phyloP scores from a whole-genome alignment of 2,329 filamentous ascomycete genomes.

The Talaromyces sp. region DNA sequence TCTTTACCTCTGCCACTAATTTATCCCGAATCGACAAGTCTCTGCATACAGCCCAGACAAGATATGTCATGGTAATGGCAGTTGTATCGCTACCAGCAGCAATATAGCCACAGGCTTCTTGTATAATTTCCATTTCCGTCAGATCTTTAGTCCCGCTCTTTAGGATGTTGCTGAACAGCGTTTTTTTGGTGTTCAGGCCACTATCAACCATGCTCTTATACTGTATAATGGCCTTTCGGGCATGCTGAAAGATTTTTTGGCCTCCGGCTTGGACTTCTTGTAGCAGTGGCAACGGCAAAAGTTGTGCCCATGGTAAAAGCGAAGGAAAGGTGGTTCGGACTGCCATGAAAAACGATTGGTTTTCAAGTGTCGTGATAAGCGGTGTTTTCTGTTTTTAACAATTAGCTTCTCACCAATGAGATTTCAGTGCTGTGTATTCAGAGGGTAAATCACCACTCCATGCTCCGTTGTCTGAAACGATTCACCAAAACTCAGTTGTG shows the following conservation, averaged over 20 bases:
- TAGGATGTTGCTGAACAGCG: conserved; percentile 31
- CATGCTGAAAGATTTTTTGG: conserved; percentile 18
- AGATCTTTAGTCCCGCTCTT: conserved; percentile 19
- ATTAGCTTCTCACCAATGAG: background rate
- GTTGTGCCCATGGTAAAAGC: conserved; percentile 15
- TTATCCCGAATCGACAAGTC: conserved; percentile 36
- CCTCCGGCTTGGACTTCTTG: conserved; percentile 14
- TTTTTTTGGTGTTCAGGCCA: conserved; percentile 25
- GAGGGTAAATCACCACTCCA: conserved; percentile 37
- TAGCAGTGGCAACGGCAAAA: conserved; percentile 22
- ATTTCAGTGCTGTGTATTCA: background rate
- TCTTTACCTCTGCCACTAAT: conserved; percentile 44
- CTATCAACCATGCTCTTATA: conserved; percentile 17
- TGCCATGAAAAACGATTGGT: conserved; percentile 2
- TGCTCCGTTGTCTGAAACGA: conserved; percentile 50
- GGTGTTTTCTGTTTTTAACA: conserved; percentile 30
- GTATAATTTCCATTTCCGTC: conserved; percentile 30
- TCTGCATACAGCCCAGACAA: conserved; percentile 33
- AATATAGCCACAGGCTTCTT: conserved; percentile 43
- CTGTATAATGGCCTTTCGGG: conserved; percentile 19
- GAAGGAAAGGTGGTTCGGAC: conserved; percentile 18
- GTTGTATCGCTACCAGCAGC: conserved; percentile 51
- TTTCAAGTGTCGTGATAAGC: conserved; percentile 35
- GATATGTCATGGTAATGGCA: conserved; percentile 46
- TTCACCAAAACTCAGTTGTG: conserved; percentile 51